Evolutionary conservation across 1,284 basidiomycete genomes (phyloP).

Genomic region (Trichosporon sp.): DNA sequence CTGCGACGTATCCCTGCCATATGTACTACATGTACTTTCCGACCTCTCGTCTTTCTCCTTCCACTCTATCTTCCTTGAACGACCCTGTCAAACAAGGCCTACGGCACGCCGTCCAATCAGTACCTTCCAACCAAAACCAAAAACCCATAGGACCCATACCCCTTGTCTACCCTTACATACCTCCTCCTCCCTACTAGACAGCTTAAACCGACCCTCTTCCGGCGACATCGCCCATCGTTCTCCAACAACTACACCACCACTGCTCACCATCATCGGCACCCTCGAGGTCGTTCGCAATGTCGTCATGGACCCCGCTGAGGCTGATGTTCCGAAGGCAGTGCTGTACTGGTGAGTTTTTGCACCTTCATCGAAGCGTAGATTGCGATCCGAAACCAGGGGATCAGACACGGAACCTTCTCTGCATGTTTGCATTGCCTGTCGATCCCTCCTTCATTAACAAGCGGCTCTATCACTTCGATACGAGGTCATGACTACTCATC

Average conservation of each 20-base stretch:
- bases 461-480: background rate
- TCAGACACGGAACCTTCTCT: background rate
- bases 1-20: background rate
- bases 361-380: background rate
- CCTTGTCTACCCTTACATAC: background rate
- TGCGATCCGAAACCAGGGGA: background rate
- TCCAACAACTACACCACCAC: background rate
- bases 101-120: background rate
- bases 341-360: conserved; percentile 47
- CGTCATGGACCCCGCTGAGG: conserved; percentile 2
- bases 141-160: background rate
- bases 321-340: conserved; percentile 40
- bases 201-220: background rate
- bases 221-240: background rate
- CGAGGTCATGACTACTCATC: background rate
- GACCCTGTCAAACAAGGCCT: background rate
- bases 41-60: background rate
- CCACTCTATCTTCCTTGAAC: background rate
- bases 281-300: conserved; percentile 3
- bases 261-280: background rate
- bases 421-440: background rate
- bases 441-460: background rate
- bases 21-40: background rate
- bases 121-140: background rate
- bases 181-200: background rate